Evolutionary conservation across 352 stramenopile species (phyloP), one percentile per base, ranked within the genome.

Genomic region (Thalassiosira livingstoniorum): DNA sequence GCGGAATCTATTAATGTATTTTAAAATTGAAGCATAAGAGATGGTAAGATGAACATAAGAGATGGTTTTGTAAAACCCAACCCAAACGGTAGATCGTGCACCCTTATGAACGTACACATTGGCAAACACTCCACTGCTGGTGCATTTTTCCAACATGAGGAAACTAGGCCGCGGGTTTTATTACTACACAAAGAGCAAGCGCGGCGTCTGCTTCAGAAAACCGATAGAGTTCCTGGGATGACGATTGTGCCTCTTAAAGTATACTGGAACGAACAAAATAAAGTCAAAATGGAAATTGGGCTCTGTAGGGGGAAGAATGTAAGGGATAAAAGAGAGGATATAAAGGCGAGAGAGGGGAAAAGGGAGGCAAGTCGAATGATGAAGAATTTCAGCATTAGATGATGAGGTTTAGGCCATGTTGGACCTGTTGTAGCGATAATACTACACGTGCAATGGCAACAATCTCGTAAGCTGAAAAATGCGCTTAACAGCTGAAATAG

Each of bases 1-100:
- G 42, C 18, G 7, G 7, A 18, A 18, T 18, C 7, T 18, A 51
- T 51, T 51, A 51, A 18, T 7, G 7, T 32, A 34, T 15, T 47
- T 25, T 27, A n/a, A 25, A 4, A 58, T 67, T 25, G 58, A 29
- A 78, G 71, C 35, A 94, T 92, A 61, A 78, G 89, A 43, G 82
- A 91, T 76, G 89, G 89, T 11, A 94, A 92, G 75, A 90, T 94
- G 87, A 94, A 92, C 80, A 80, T 94, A 18, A 69, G 86, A 73
- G 89, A 94, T 83, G 82, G 85, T n/a, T 94, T 82, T 65, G 64
- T 91, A 4, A 87, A 86, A 75, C 47, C 75, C 11, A 81, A 65
- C 29, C 89, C 88, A 79, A 82, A 90, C 73, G 85, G 85, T 45
- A 62, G 83, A 25, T 84, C 75, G 0, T 88, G 80, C 29, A 79